A percentile compares a stretch with the other conserved stretches of the same genome.
phyloP scores from a whole-genome alignment of 2,329 filamentous ascomycete species.

The Trichoderma citrinoviride region DNA sequence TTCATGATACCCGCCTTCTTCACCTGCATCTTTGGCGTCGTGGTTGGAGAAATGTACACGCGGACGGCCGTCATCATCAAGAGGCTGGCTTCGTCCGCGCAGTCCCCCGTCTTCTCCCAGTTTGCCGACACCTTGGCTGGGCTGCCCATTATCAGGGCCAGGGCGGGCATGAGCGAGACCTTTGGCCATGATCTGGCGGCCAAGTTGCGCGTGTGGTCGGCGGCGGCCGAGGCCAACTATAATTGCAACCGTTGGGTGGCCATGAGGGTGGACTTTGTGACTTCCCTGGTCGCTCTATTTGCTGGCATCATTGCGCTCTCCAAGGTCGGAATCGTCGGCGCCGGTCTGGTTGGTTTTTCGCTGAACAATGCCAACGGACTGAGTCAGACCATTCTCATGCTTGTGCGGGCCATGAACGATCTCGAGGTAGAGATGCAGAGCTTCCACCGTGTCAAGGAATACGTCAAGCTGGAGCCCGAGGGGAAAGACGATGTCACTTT shows the following conservation, averaged over 20 bases:
- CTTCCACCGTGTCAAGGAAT: constrained; percentile 50
- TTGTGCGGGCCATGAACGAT: constrained; percentile 56
- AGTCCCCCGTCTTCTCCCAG: constrained; percentile 56
- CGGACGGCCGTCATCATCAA: constrained; percentile 48
- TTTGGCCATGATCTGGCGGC: constrained; percentile 51
- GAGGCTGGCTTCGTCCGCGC: constrained; percentile 44
- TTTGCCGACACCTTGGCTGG: constrained; percentile 54
- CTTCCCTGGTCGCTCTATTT: constrained; percentile 49
- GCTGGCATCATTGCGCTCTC: constrained; percentile 54
- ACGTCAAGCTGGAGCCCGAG: constrained; percentile 46
- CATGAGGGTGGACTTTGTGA: constrained; percentile 53
- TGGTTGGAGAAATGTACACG: constrained; percentile 51
- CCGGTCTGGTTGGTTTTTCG: constrained; percentile 56
- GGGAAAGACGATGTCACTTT: constrained; percentile 43
- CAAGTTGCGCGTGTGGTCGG: constrained; percentile 47
- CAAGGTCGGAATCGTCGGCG: constrained; percentile 46
- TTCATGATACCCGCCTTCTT: constrained; percentile 48
- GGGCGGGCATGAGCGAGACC: constrained; percentile 45
- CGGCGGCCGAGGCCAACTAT: constrained; percentile 48
- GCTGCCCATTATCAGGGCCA: constrained; percentile 51
- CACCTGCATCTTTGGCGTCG: constrained; percentile 45
- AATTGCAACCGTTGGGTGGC: constrained; percentile 59
- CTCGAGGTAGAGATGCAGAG: constrained; percentile 57
- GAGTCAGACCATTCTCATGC: constrained; percentile 49
- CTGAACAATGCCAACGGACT: constrained; percentile 55